These are phyloP conservation scores for Diaporthe amygdali DNA, from an alignment of 2,329 filamentous ascomycete species.

Conservation along the genomic window DNA sequence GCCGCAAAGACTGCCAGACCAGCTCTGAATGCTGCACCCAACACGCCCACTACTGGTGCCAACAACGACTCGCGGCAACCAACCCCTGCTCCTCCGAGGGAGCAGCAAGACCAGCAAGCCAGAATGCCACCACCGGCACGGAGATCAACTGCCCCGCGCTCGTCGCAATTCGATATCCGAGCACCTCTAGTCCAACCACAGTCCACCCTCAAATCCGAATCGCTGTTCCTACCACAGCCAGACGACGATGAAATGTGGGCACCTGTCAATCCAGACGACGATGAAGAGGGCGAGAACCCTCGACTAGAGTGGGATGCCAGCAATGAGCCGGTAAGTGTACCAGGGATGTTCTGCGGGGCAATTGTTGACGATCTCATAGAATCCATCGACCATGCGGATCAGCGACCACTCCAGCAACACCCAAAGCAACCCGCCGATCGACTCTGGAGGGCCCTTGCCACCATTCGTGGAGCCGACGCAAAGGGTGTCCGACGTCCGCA, in stretches of 20 bases:
- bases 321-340: conserved; percentile 60
- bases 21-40: conserved; percentile 53
- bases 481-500: conserved; percentile 69
- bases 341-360: no score
- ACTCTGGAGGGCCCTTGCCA: conserved; percentile 25
- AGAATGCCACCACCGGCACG: conserved; percentile 23
- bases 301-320: conserved; percentile 78
- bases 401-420: conserved; percentile 30
- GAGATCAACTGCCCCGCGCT: conserved; percentile 42
- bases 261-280: conserved; percentile 59
- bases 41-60: conserved; percentile 39
- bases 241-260: conserved; percentile 78
- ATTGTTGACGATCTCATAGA: conserved; percentile 38
- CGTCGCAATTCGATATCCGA: conserved; percentile 39
- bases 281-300: conserved; percentile 68
- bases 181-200: conserved; percentile 47
- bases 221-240: conserved; percentile 69
- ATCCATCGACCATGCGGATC: conserved; percentile 37
- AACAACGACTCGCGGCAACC: conserved; percentile 34
- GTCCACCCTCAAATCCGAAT: conserved; percentile 66
- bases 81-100: conserved; percentile 25
- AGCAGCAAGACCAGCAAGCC: conserved; percentile 2
- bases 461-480: conserved; percentile 73
- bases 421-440: neutral
- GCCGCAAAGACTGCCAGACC: conserved; percentile 47